Conservation (phyloP, 495 filamentous ascomycete species). For the Aspergillus steynii region DNA sequence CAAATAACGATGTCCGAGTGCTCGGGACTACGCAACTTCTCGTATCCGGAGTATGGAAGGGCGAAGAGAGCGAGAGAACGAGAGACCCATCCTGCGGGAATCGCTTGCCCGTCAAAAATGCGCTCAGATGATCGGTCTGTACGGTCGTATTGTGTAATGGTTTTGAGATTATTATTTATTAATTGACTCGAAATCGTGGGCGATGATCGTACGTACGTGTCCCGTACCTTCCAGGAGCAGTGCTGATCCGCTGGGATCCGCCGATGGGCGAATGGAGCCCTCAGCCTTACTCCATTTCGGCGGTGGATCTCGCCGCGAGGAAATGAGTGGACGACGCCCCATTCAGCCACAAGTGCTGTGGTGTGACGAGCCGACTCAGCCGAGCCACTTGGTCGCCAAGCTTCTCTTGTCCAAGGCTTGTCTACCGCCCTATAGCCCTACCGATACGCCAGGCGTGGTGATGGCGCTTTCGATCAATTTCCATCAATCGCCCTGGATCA, state of each 20-base stretch:
- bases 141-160: background rate
- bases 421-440: slow-evolving; percentile 22
- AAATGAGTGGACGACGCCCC: background rate
- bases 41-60: too few relatives aligned
- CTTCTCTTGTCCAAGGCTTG: slow-evolving; percentile 34
- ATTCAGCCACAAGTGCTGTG: slow-evolving; percentile 1
- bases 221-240: background rate
- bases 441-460: background rate
- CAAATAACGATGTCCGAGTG: background rate
- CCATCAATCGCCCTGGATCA: too few relatives aligned
- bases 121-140: background rate
- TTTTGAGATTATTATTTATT: background rate
- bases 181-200: background rate
- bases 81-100: too few relatives aligned
- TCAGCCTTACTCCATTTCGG: slow-evolving; percentile 10
- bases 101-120: background rate
- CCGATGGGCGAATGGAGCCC: background rate
- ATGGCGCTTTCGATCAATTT: background rate
- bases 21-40: background rate
- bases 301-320: background rate
- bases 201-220: background rate
- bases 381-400: slow-evolving; percentile 29
- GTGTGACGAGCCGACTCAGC: slow-evolving; percentile 9
- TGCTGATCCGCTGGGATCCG: slow-evolving; percentile 8
- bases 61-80: too few relatives aligned